These are phyloP conservation scores for Coniferiporia sulphurascens DNA, from an alignment of 1,284 basidiomycete species.

Conservation along the genomic window DNA sequence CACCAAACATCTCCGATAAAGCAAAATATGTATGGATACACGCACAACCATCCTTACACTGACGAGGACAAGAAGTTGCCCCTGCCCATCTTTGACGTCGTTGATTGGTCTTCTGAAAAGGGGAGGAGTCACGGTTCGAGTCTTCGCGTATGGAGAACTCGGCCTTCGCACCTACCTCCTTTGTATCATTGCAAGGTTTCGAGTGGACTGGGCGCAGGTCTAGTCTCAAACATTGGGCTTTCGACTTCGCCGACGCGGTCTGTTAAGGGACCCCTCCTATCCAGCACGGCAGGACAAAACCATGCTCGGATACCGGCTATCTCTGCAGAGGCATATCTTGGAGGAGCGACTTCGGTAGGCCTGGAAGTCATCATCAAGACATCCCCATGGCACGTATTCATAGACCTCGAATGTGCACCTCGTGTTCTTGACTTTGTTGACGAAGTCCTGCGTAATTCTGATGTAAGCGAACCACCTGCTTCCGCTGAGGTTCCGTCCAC, in stretches of 20 bases:
- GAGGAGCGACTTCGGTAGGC: background rate
- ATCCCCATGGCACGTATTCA: conserved; percentile 65
- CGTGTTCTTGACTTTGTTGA: conserved; percentile 29
- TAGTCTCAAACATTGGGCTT: conserved; percentile 14
- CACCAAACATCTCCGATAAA: background rate
- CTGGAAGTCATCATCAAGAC: conserved; percentile 37
- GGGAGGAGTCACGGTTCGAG: conserved; percentile 42
- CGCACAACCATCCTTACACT: conserved; percentile 28
- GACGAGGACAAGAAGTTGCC: conserved; percentile 23
- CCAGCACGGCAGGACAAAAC: background rate
- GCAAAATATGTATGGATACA: conserved; percentile 33
- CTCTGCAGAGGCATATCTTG: background rate
- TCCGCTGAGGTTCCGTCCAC: conserved; percentile 7
- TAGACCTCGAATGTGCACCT: conserved; percentile 58
- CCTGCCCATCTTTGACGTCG: conserved; percentile 51
- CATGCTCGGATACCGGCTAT: background rate
- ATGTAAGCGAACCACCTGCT: background rate
- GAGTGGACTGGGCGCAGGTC: conserved; percentile 3
- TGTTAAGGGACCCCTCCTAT: background rate
- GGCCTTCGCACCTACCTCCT: conserved; percentile 17
- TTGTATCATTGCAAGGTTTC: background rate
- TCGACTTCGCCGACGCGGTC: conserved; percentile 9
- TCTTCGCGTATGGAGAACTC: conserved; percentile 57
- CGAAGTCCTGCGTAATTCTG: conserved; percentile 25
- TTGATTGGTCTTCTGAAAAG: conserved; percentile 56